Conservation (phyloP, 1,139 yeast genomes). For the Scheffersomyces cryptocercus region DNA sequence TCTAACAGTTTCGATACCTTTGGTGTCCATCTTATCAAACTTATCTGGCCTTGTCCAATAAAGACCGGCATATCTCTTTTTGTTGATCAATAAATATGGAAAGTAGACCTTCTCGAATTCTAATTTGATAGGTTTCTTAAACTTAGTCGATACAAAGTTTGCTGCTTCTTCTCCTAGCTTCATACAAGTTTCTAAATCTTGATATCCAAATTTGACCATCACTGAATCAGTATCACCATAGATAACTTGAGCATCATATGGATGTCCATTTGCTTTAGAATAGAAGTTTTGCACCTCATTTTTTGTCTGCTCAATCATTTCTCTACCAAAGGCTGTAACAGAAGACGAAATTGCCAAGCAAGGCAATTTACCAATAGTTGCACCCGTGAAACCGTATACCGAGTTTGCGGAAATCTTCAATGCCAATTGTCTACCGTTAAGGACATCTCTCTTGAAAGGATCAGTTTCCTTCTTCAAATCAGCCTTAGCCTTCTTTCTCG, state of each 20-base stretch:
- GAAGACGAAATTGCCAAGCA: slow-evolving; percentile 96
- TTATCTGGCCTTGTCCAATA: slow-evolving; percentile 93
- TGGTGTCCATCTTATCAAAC: slow-evolving; percentile 96
- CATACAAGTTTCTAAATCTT: slow-evolving; percentile 86
- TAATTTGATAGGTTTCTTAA: slow-evolving; percentile 83
- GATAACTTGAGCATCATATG: slow-evolving; percentile 83
- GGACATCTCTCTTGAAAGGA: slow-evolving; percentile 88
- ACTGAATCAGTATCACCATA: slow-evolving; percentile 99
- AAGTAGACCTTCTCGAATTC: slow-evolving; percentile 97
- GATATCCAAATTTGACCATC: slow-evolving; percentile 94
- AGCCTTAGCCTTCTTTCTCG: slow-evolving; percentile 89
- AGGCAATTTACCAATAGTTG: slow-evolving; percentile 95
- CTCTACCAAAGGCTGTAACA: slow-evolving; percentile 93
- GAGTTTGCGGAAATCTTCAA: slow-evolving; percentile 96
- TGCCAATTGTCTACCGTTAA: slow-evolving; percentile 97
- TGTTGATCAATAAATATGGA: slow-evolving; percentile 91
- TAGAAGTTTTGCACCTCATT: slow-evolving; percentile 80
- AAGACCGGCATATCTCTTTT: slow-evolving; percentile 95
- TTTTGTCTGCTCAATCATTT: slow-evolving; percentile 93
- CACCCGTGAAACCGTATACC: slow-evolving; percentile 98
- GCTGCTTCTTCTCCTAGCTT: slow-evolving; percentile 94
- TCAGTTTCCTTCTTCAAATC: slow-evolving; percentile 92
- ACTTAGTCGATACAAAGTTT: slow-evolving; percentile 73
- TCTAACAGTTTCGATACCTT: slow-evolving; percentile 97
- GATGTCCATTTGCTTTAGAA: slow-evolving; percentile 75